Conservation (phyloP, 2,329 filamentous ascomycete genomes). For the Sporothrix sp. region DNA sequence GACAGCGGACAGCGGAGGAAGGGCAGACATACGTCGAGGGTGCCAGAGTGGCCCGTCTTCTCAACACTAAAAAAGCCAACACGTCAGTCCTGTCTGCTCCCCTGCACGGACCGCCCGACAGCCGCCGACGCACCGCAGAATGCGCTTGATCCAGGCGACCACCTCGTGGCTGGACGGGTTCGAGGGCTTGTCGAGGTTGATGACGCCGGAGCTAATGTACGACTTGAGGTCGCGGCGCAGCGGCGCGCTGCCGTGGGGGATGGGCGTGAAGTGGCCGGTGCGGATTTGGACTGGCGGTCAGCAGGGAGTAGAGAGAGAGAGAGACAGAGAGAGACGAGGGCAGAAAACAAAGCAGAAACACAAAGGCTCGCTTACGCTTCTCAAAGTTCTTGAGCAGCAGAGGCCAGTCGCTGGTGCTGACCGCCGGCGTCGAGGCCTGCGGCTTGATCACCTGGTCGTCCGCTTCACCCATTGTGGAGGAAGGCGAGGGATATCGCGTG, state of each 20-base stretch:
- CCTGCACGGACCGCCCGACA: neutral
- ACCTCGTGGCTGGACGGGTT: slow-evolving; percentile 98
- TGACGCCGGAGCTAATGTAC: slow-evolving; percentile 94
- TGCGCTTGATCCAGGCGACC: slow-evolving; percentile 98
- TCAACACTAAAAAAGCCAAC: slow-evolving; percentile 52
- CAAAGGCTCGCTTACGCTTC: slow-evolving; percentile 51
- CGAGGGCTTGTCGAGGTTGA: slow-evolving; percentile 95
- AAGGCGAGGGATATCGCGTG: neutral
- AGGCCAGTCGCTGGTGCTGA: slow-evolving; percentile 86
- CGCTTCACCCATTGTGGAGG: slow-evolving; percentile 19
- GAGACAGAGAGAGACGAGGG: neutral
- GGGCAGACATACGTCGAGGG: slow-evolving; percentile 52
- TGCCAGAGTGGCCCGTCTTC: slow-evolving; percentile 97
- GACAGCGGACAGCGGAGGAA: neutral
- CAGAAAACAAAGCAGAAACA: neutral
- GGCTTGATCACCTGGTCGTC: slow-evolving; percentile 88
- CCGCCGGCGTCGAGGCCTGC: slow-evolving; percentile 63
- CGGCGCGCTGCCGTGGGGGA: slow-evolving; percentile 84
- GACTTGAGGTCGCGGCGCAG: slow-evolving; percentile 92
- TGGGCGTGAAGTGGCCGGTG: slow-evolving; percentile 94
- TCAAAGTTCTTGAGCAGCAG: slow-evolving; percentile 94
- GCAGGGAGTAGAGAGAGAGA: too few species aligned
- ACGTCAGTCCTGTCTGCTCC: neutral
- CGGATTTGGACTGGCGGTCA: slow-evolving; percentile 91
- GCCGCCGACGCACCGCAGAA: slow-evolving; percentile 62